Base-by-base conservation (phyloP, 768 basidiomycete genomes). In the Fistulinella prunicolor region DNA sequence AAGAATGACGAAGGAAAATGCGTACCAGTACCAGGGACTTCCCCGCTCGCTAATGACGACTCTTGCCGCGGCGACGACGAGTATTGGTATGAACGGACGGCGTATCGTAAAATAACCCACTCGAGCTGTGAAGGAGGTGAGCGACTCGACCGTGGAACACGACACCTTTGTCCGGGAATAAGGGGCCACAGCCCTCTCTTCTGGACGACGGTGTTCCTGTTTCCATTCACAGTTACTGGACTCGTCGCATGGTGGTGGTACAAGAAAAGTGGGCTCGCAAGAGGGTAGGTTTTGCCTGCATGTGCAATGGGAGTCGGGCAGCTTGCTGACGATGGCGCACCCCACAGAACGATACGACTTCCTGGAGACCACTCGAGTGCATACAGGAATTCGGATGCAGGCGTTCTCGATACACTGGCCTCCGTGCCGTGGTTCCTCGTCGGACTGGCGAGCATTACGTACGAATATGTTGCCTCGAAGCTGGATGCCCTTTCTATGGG, bases 51-150 rank as follows among this genome's bases (percentile, higher is more conserved):
- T 0, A 55, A 73, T 22, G 89, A 94, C 32, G 77, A 78, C 23
- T 74, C 78, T 5, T 93, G 89, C 59, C 71, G 69, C 19, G 67
- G 68, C 44, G 78, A 73, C 17, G 83, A 83, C 38, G 82, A 86
- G 3, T 90, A 76, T 65, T 99, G 96, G 96, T 97, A 94, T 63
- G 93, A 92, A 44, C 83, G 93, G 22, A 98, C 95, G 0, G 72
- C 85, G 5, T 95, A 95, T 63, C 88, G 94, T 42, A 85, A 90
- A 68, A 89, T 97, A 40, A 88, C 88, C 1, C 88, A 87, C 65
- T 95, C 94, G 29, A 80, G 75, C 19, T 99, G 96, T 64, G 80
- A 83, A 44, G 94, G 82, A 6, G 95, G 94, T 4, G 54, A 69
- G 2, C 78, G 88, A n/a, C 82, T 78, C 12, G 92, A 99, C 64